These are phyloP conservation scores for Takashimella koratensis DNA, from an alignment of 1,284 basidiomycete species.

Conservation along the genomic window DNA sequence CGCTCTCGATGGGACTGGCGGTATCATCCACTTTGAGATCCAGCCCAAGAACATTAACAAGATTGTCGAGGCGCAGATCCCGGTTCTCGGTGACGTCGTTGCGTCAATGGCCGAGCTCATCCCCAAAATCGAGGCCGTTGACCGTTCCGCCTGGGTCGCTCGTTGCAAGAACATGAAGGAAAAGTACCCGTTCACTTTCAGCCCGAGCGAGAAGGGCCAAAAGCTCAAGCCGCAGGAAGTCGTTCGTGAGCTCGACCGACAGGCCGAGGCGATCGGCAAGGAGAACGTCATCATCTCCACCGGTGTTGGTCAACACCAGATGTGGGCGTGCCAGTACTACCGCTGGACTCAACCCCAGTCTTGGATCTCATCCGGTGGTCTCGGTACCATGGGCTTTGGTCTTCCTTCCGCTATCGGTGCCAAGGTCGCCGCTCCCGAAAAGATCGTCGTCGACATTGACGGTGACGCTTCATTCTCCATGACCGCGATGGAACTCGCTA, in stretches of 20 bases:
- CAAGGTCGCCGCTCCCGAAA: constrained; percentile 90
- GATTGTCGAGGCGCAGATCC: constrained; percentile 90
- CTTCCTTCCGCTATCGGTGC: constrained; percentile 91
- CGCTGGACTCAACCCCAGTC: constrained; percentile 83
- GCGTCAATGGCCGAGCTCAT: constrained; percentile 76
- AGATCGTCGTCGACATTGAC: constrained; percentile 93
- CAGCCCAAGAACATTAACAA: constrained; percentile 99
- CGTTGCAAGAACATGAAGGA: constrained; percentile 83
- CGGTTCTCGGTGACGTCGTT: constrained; percentile 89
- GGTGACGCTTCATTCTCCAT: constrained; percentile 98
- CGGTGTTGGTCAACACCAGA: constrained; percentile 98
- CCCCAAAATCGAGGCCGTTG: constrained; percentile 64
- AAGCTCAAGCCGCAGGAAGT: constrained; percentile 96
- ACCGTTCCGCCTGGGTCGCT: constrained; percentile 74
- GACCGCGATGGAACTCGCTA: constrained; percentile 98
- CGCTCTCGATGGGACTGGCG: constrained; percentile 78
- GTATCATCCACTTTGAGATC: constrained; percentile 99
- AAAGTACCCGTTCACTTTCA: constrained; percentile 86
- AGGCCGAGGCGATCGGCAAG: constrained; percentile 59
- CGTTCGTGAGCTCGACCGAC: constrained; percentile 81
- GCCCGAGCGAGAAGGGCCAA: constrained; percentile 61
- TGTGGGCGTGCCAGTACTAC: constrained; percentile 97
- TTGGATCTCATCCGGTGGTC: constrained; percentile 94
- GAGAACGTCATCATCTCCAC: constrained; percentile 79
- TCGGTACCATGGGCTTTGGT: constrained; percentile 97